Base-by-base conservation (phyloP, 2,329 filamentous ascomycete genomes). In the Fusarium sp. region DNA sequence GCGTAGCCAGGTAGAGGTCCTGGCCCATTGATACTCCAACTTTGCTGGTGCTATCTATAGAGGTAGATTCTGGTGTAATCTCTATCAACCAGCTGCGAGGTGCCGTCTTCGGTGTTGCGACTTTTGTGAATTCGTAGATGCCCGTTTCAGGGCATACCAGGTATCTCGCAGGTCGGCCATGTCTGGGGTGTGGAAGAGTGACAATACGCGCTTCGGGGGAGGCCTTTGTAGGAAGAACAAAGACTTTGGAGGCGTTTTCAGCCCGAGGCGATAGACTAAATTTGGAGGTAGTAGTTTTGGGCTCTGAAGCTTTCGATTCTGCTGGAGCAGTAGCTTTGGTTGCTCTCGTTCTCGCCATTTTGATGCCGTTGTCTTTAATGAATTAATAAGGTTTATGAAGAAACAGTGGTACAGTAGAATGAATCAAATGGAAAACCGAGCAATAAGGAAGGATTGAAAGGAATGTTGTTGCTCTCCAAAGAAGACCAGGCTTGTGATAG, bases 1-100 rank as follows among this genome's bases (percentile, higher is more conserved):
- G 88, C 2, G 96, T 97, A 11, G 95, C 93, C 63, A 98, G 81
- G 74, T 92, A 91, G n/a, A 98, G 82, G 64, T 94, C 90, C 34
- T 93, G 89, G 45, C 85, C 86, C 74, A 90, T 90, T 34, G 90
- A 86, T 25, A 93, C 72, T 27, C 77, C 73, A 32, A 72, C 69
- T 27, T 71, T 70, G 6, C 34, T 57, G 44, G 57, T 55, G 72
- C 67, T 37, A 54, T 70, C 57, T 46, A 30, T 18, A 22, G 44
- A 27, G 32, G 24, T 13, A 27, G 40, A 67, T n/a, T 67, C 49
- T 34, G 57, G 34, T 63, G 62, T 22, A 68, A 72, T 75, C 59
- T 87, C 83, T 52, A 92, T 81, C 30, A 92, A 79, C 89, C 89
- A 92, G 74, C 89, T 91, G 56, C 86, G 83, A 4, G 89, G 88